Conservation (phyloP, 805 yeast species). For the Suhomyces kilbournensis region DNA sequence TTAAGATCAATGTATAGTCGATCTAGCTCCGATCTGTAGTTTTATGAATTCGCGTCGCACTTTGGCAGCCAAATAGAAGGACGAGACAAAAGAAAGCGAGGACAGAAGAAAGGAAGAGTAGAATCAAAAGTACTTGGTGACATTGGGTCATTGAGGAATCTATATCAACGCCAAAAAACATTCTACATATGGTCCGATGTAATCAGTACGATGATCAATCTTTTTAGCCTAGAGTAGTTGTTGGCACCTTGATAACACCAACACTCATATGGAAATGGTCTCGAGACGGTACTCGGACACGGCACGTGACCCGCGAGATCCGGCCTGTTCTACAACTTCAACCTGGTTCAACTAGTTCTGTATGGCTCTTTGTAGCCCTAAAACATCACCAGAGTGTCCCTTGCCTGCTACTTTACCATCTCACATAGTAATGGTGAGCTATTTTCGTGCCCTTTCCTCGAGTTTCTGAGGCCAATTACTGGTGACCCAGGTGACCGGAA, state of each 20-base stretch:
- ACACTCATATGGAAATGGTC: not conserved
- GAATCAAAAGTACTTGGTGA: not conserved
- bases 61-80: not conserved
- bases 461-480: not conserved
- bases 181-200: too few relatives aligned
- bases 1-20: not conserved
- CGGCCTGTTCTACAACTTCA: not conserved
- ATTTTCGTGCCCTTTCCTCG: not conserved
- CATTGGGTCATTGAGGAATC: not conserved
- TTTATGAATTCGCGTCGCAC: not conserved
- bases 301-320: not conserved
- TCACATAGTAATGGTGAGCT: not conserved
- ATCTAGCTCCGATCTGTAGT: not conserved
- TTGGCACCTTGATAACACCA: too few relatives aligned
- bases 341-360: not conserved
- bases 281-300: not conserved
- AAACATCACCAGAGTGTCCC: not conserved
- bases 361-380: not conserved
- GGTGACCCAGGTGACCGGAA: not conserved
- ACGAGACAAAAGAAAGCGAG: not conserved
- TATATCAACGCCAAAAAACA: too few relatives aligned
- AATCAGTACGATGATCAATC: too few relatives aligned
- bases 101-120: not conserved
- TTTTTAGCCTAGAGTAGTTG: too few relatives aligned
- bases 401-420: too few relatives aligned